Percentiles rank a stretch among this genome's conserved stretches.
Conservation (phyloP, 208 protist genomes). For the Naegleria lovaniensis region DNA sequence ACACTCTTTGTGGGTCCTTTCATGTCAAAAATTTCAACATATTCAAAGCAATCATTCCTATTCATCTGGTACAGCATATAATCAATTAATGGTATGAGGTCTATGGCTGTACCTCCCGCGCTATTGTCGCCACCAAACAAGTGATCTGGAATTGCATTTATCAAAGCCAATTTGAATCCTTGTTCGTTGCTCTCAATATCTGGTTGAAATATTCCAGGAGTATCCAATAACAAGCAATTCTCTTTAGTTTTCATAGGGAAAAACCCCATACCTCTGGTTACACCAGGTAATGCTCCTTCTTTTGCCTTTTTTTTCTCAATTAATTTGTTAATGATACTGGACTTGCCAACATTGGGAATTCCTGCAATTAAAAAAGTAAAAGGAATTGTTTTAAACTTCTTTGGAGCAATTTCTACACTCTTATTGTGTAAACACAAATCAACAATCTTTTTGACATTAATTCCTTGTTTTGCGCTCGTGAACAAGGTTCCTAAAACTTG, state of each 20-base stretch:
- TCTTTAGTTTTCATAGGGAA: constrained; percentile 32
- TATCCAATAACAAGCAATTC: constrained; percentile 34
- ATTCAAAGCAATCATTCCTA: constrained; percentile 19
- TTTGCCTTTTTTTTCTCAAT: constrained; percentile 31
- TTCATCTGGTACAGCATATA: constrained; percentile 40
- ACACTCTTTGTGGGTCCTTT: neutral
- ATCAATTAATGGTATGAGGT: constrained; percentile 8
- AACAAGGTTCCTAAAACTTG: neutral
- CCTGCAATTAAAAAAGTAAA: constrained; percentile 33
- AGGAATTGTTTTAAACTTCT: constrained; percentile 27
- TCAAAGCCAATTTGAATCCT: constrained; percentile 27
- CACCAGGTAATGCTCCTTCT: constrained; percentile 34
- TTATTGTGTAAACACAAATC: neutral
- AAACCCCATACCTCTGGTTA: constrained; percentile 34
- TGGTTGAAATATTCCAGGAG: constrained; percentile 41
- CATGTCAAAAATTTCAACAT: constrained; percentile 16
- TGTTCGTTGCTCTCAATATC: constrained; percentile 20
- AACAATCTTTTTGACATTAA: neutral
- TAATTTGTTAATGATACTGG: constrained; percentile 18
- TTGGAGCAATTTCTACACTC: neutral
- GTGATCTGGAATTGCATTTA: constrained; percentile 32
- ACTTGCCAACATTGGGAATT: constrained; percentile 43
- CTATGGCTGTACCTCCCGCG: neutral
- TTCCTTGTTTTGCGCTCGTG: neutral
- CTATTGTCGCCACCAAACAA: neutral